Conservation (phyloP, 2,329 filamentous ascomycete species). For the Cytospora leucostoma region DNA sequence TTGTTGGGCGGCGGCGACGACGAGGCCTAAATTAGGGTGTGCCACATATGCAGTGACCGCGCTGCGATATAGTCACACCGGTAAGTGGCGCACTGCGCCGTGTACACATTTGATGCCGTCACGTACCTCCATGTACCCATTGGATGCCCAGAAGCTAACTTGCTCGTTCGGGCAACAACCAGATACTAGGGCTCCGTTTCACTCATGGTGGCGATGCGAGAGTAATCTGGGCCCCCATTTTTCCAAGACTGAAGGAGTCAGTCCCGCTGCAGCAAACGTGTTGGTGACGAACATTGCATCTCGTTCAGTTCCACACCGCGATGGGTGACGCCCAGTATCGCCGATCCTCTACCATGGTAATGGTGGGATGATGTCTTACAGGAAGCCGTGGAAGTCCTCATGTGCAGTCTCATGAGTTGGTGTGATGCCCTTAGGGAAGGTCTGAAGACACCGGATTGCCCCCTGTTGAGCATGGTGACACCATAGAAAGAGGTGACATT, state of each 20-base stretch:
- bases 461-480: background rate
- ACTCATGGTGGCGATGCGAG: background rate
- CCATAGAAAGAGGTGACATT: background rate
- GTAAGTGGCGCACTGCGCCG: background rate
- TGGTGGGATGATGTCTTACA: background rate
- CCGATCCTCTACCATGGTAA: background rate
- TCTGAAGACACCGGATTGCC: background rate
- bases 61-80: background rate
- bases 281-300: conserved; percentile 11
- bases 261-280: conserved; percentile 1
- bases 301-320: conserved; percentile 1
- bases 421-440: background rate
- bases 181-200: background rate
- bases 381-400: background rate
- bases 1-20: background rate
- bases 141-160: background rate
- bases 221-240: background rate
- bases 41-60: background rate
- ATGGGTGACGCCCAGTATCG: background rate
- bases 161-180: background rate
- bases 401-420: conserved; percentile 4
- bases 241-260: background rate
- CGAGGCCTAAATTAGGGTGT: background rate
- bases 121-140: background rate
- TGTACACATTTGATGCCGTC: background rate